Conservation (phyloP, 805 yeast species). For the Cyberlindnera misumaiensis region DNA sequence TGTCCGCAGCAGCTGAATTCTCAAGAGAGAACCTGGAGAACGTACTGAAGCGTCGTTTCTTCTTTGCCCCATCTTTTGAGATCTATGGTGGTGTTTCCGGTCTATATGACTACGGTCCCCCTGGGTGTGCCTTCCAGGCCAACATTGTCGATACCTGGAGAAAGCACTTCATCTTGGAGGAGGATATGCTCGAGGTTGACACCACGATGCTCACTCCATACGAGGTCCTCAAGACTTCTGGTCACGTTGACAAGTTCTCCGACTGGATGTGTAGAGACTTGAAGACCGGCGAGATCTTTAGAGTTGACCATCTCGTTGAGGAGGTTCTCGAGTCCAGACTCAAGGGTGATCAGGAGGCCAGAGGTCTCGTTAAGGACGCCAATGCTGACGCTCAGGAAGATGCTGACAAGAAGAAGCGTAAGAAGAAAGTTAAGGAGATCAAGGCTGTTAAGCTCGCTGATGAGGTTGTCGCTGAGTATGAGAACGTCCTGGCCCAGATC, state of each 20-base stretch:
- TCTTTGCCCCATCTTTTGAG: conserved; percentile 96
- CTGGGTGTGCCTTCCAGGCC: conserved; percentile 98
- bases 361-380: conserved; percentile 61
- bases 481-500: conserved; percentile 80
- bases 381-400: conserved; percentile 56
- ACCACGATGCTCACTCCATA: conserved; percentile 96
- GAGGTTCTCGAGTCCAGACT: conserved; percentile 94
- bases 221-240: conserved; percentile 96
- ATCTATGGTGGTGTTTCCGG: conserved; percentile 98
- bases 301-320: conserved; percentile 97
- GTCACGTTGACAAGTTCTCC: conserved; percentile 97
- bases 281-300: conserved; percentile 94
- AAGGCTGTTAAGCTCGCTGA: conserved; percentile 85
- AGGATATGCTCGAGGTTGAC: conserved; percentile 98
- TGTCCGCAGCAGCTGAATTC: conserved; percentile 36
- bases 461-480: conserved; percentile 70
- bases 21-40: conserved; percentile 85
- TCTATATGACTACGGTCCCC: conserved; percentile 97
- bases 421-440: conserved; percentile 94
- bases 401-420: conserved; percentile 85
- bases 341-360: conserved; percentile 95
- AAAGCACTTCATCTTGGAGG: conserved; percentile 94
- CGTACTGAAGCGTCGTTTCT: conserved; percentile 90
- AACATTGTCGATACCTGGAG: conserved; percentile 94
- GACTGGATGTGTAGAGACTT: conserved; percentile 98